A percentile compares a stretch with the other conserved stretches of the same genome.
Conservation (phyloP, 73 alveolate genomes). For the Effrenium voratum region DNA sequence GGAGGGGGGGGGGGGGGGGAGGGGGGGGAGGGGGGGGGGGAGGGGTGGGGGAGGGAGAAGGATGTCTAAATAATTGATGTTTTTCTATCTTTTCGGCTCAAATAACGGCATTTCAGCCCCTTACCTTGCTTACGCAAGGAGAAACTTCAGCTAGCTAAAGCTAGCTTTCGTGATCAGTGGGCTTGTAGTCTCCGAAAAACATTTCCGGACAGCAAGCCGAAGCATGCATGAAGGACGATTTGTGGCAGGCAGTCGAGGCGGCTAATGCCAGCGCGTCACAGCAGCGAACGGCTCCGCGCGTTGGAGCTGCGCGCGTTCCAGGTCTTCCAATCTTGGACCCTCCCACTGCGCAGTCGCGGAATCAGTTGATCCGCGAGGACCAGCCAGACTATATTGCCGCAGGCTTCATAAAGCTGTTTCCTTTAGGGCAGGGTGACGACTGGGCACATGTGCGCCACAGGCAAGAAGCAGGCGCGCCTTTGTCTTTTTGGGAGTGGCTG, state of each 20-base stretch:
- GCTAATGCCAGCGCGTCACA: not conserved
- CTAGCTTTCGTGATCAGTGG: not conserved
- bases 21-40: no score
- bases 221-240: not conserved
- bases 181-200: not conserved
- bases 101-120: no score
- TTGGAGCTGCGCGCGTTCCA: not conserved
- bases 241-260: not conserved
- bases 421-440: not conserved
- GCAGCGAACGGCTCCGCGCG: not conserved
- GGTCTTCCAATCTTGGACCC: not conserved
- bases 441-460: conserved; percentile 5
- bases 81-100: no score
- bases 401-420: not conserved
- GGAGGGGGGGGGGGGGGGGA: no score
- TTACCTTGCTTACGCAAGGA: no score
- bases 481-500: conserved; percentile 9
- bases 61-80: no score
- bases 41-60: no score
- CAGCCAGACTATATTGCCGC: not conserved
- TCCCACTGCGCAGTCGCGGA: not conserved
- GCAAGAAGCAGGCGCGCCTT: not conserved
- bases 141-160: not conserved
- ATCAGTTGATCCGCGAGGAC: not conserved
- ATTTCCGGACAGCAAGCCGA: not conserved